Percentiles rank a stretch among this genome's conserved stretches.
These are phyloP conservation scores for Atkinsonella hypoxylon DNA, from an alignment of 2,329 filamentous ascomycete species.

Conservation along the genomic window DNA sequence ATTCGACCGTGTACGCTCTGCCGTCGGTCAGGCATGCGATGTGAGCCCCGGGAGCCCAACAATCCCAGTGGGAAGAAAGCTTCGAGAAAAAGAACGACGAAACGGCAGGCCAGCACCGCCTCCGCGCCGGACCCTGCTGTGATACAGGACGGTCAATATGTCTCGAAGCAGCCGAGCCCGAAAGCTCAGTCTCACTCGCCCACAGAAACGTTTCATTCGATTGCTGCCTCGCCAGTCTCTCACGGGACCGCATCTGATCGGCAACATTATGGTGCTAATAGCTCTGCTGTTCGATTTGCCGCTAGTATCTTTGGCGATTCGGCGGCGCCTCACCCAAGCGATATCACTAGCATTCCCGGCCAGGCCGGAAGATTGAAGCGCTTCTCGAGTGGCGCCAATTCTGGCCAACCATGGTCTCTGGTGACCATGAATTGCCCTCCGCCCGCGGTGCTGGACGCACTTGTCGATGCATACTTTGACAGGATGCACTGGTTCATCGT, in stretches of 20 bases:
- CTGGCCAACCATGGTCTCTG: slow-evolving; percentile 1
- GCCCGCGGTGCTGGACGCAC: neutral
- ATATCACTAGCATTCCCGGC: slow-evolving; percentile 3
- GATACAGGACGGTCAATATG: neutral
- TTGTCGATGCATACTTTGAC: slow-evolving; percentile 11
- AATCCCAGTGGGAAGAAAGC: neutral
- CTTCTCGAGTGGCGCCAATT: neutral
- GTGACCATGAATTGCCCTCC: slow-evolving; percentile 3
- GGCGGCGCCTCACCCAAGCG: neutral
- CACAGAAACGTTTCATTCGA: neutral
- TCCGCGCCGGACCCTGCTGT: neutral
- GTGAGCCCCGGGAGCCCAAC: slow-evolving; percentile 1
- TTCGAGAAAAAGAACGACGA: neutral
- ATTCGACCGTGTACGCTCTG: slow-evolving; percentile 3
- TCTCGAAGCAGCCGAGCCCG: neutral
- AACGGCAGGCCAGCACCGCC: neutral
- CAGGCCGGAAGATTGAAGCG: neutral
- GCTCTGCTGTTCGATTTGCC: slow-evolving; percentile 2
- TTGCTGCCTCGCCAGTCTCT: neutral
- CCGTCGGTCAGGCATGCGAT: slow-evolving; percentile 2
- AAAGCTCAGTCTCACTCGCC: neutral
- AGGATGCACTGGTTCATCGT: slow-evolving; percentile 12
- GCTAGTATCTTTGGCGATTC: slow-evolving; percentile 3
- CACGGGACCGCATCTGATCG: neutral
- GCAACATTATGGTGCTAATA: slow-evolving; percentile 3